These are phyloP conservation scores for Cucumis cinereus DNA, from an alignment of 306 rosid genomes.

Conservation along the genomic window DNA sequence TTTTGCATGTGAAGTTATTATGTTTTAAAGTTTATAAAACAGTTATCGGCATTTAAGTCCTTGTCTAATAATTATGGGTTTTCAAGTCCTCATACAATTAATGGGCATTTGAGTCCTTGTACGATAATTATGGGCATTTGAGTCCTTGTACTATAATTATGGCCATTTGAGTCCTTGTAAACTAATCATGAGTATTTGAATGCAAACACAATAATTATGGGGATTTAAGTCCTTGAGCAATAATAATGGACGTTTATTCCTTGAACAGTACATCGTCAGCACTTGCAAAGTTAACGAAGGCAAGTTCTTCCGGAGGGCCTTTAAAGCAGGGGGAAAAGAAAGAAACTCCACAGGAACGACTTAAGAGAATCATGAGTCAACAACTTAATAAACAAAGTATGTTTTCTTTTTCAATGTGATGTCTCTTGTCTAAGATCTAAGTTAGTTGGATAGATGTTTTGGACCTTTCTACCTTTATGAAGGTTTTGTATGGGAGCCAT, in stretches of 20 bases:
- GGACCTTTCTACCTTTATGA: not conserved
- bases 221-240: not conserved
- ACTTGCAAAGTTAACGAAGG: conserved; percentile 60
- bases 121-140: too few relatives aligned
- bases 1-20: not conserved
- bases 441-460: not conserved
- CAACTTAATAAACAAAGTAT: conserved; percentile 92
- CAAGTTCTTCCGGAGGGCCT: conserved; percentile 62
- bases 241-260: not conserved
- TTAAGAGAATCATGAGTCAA: conserved; percentile 93
- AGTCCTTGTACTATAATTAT: too few relatives aligned
- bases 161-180: too few relatives aligned
- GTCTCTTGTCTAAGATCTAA: not conserved
- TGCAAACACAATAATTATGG: not conserved
- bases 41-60: not conserved
- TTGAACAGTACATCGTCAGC: conserved; percentile 70
- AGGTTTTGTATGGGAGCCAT: not conserved
- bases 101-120: too few relatives aligned
- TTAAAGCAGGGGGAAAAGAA: conserved; percentile 74
- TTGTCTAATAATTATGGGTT: too few relatives aligned
- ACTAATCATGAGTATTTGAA: not conserved
- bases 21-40: not conserved
- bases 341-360: conserved; percentile 98
- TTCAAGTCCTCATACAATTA: too few relatives aligned
- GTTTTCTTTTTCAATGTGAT: conserved; percentile 13